Evolutionary conservation across 75 land plant genomes (phyloP), one percentile per base, ranked within the genome.

Genomic region (Larix kaempferi): DNA sequence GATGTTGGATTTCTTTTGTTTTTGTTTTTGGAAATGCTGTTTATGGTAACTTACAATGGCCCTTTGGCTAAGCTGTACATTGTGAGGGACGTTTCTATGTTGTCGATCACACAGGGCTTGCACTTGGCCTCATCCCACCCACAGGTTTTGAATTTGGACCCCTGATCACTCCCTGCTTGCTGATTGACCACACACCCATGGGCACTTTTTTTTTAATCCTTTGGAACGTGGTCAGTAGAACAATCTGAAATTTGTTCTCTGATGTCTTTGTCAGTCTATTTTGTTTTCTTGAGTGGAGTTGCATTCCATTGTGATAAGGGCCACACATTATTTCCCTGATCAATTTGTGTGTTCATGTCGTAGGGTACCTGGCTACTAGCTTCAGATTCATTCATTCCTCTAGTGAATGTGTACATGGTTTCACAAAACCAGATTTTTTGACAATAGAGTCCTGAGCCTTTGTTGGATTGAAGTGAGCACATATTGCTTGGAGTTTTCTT

Each of bases 281-380:
- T 69, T 39, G 8, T n/a, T 39, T 69, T n/a, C 22, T 37, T 19
- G 72, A 69, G 12, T 69, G 37, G n/a, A 69, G 52, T 19, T 69
- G 10, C 52, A 69, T 69, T 39, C 52, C 21, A 21, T 69, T 69
- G 22, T 69, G 72, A 35, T 19, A 33, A 69, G 72, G 72, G 72
- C 72, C 37, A 69, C 44, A 44, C 7, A 69, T 37, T 22, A 39
- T 69, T 69, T 39, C 12, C 72, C 19, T 39, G 22, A 21, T 69
- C 39, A 19, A 3, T 39, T 0, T 37, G 3, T 21, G 22, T 69
- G 23, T 39, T n/a, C 23, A 39, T 39, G 4, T 41, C 11, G n/a
- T 39, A 12, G 12, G 12, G n/a, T 21, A 19, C 41, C 23, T 21
- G 23, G 41, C 11, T 27, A 21, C 23, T 6, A 67, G 52, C 14